Conservation (phyloP, 2,329 filamentous ascomycete species). For the Cercospora sp. region DNA sequence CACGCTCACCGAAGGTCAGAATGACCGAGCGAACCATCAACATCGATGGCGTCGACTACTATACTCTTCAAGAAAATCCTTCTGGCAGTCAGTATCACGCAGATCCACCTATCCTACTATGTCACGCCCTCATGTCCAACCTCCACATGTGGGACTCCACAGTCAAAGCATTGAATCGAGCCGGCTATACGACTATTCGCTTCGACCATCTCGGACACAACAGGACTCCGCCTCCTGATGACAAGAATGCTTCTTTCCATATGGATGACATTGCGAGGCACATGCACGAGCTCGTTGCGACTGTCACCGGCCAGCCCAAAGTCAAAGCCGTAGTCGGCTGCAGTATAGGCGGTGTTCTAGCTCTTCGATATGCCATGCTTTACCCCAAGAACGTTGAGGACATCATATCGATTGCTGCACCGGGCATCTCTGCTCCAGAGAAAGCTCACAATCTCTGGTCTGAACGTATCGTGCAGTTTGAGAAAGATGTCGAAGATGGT, state of each 20-base stretch:
- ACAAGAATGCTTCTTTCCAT: conserved; percentile 16
- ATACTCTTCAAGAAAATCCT: conserved; percentile 29
- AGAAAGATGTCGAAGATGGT: conserved; percentile 22
- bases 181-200: conserved; percentile 33
- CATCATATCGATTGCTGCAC: conserved; percentile 31
- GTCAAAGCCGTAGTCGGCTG: conserved; percentile 34
- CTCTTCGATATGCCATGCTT: conserved; percentile 34
- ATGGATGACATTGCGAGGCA: conserved; percentile 33
- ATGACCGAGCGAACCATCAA: conserved; percentile 19
- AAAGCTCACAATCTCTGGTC: conserved; percentile 28
- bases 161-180: conserved; percentile 23
- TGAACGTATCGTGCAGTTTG: conserved; percentile 30
- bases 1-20: neutral
- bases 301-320: conserved; percentile 16
- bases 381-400: conserved; percentile 28
- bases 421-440: conserved; percentile 28
- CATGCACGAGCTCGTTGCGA: conserved; percentile 29
- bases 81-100: neutral
- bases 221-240: conserved; percentile 26
- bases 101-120: conserved; percentile 27
- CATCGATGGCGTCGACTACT: conserved; percentile 33
- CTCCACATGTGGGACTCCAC: conserved; percentile 34
- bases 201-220: conserved; percentile 36
- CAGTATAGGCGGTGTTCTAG: conserved; percentile 34
- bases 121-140: conserved; percentile 36